Percentiles rank a stretch among this genome's conserved stretches.
These are phyloP conservation scores for Pachyrhizus erosus DNA, from an alignment of 306 rosid genomes.

Conservation along the genomic window DNA sequence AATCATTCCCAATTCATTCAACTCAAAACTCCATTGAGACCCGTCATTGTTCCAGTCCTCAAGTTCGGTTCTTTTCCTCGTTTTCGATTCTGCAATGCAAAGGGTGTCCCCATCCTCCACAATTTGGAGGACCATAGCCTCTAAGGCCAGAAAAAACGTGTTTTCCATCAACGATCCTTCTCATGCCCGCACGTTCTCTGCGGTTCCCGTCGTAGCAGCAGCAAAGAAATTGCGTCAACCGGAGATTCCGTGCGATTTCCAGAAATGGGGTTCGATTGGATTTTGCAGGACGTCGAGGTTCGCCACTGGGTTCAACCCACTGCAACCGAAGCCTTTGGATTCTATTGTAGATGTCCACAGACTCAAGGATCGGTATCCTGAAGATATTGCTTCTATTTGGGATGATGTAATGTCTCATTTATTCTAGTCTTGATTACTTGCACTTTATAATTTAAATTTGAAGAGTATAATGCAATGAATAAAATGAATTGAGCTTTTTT, in stretches of 20 bases:
- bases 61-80: background rate
- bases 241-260: slow-evolving; percentile 56
- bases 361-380: slow-evolving; percentile 70
- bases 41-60: background rate
- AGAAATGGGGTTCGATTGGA: slow-evolving; percentile 84
- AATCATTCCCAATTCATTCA: no score
- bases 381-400: slow-evolving; percentile 83
- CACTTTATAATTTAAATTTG: slow-evolving; percentile 2
- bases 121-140: slow-evolving; percentile 46
- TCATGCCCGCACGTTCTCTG: slow-evolving; percentile 36
- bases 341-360: slow-evolving; percentile 77
- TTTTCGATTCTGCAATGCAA: slow-evolving; percentile 52
- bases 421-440: background rate
- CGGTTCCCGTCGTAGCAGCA: slow-evolving; percentile 35
- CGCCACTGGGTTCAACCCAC: slow-evolving; percentile 81
- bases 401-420: slow-evolving; percentile 76
- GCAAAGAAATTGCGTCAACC: slow-evolving; percentile 45
- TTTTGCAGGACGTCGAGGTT: slow-evolving; percentile 68
- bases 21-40: background rate
- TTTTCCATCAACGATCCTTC: slow-evolving; percentile 24
- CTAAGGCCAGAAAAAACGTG: slow-evolving; percentile 17
- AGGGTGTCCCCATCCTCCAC: slow-evolving; percentile 45
- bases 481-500: no score
- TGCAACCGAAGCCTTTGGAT: slow-evolving; percentile 79
- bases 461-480: no score